Evolutionary conservation across 768 basidiomycete genomes (phyloP).

Genomic region (Austroboletus festivus): DNA sequence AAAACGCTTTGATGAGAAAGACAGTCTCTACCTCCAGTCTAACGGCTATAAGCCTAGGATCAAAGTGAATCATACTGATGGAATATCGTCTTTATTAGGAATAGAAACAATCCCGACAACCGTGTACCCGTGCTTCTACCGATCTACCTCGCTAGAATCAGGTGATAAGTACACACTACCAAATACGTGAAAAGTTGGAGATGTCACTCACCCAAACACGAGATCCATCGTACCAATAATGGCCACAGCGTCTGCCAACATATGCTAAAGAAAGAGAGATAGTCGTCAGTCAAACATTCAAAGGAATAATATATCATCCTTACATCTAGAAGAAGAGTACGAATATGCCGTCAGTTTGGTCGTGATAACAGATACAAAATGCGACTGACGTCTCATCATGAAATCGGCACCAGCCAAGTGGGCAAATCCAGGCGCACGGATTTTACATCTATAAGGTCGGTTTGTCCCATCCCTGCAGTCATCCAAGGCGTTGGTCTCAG

Average conservation of each 20-base stretch:
- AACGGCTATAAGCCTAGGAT: no score
- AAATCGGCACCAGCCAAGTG: constrained; percentile 96
- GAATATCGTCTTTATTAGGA: constrained; percentile 6
- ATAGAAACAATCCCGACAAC: constrained; percentile 3
- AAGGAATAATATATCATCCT: constrained; percentile 12
- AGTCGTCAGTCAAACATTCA: constrained; percentile 12
- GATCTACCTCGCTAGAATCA: constrained; percentile 29
- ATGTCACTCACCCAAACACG: constrained; percentile 80
- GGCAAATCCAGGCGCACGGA: constrained; percentile 94
- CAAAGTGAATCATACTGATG: no score
- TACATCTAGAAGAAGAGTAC: constrained; percentile 34
- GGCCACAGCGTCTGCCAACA: constrained; percentile 92
- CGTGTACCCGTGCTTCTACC: constrained; percentile 18
- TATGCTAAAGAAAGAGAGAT: constrained; percentile 57
- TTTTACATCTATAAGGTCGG: constrained; percentile 95
- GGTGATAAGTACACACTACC: background rate
- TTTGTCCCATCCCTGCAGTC: constrained; percentile 80
- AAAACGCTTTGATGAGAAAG: no score
- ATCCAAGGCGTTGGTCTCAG: background rate
- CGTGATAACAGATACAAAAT: background rate
- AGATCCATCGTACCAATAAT: constrained; percentile 99
- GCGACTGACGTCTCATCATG: constrained; percentile 86
- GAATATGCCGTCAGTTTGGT: constrained; percentile 1
- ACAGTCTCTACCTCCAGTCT: no score
- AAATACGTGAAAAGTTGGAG: background rate